phyloP scores from a whole-genome alignment of 2,329 filamentous ascomycete genomes.

The Penicillium occitanis region DNA sequence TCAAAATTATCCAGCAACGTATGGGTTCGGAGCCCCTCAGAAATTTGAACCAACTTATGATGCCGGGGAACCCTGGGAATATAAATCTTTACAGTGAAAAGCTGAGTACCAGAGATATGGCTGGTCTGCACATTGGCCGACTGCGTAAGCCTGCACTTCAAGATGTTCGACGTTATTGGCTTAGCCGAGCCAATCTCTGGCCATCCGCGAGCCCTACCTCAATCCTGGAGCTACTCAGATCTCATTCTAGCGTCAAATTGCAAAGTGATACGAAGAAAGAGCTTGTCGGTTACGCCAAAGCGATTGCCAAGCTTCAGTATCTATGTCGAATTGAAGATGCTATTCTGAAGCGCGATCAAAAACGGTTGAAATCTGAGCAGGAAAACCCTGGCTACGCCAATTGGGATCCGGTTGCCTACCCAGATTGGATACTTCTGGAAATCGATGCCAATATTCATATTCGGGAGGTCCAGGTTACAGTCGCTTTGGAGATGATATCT shows the following conservation, averaged over 20 bases:
- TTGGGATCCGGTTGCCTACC: conserved; percentile 55
- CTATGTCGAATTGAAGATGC: conserved; percentile 47
- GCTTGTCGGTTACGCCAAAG: conserved; percentile 43
- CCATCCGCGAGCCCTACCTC: conserved; percentile 43
- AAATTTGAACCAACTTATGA: too few relatives aligned
- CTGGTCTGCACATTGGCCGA: too few relatives aligned
- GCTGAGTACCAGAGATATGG: too few relatives aligned
- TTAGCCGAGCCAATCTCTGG: conserved; percentile 42
- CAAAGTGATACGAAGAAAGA: conserved; percentile 36
- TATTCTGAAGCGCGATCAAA: conserved; percentile 28
- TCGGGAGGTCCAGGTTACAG: conserved; percentile 60
- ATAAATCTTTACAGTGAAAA: too few relatives aligned
- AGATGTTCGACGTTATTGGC: conserved; percentile 40
- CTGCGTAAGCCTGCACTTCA: conserved; percentile 23
- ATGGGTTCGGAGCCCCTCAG: too few relatives aligned
- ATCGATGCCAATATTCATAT: conserved; percentile 65
- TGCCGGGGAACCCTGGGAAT: too few relatives aligned
- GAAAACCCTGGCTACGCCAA: conserved; percentile 54
- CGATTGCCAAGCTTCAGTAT: conserved; percentile 45
- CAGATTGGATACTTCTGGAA: conserved; percentile 67
- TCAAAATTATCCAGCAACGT: conserved; percentile 23
- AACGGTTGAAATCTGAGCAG: conserved; percentile 45
- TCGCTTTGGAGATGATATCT: conserved; percentile 60
- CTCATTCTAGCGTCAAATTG: conserved; percentile 32
- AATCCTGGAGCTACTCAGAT: conserved; percentile 47